phyloP scores from a whole-genome alignment of 148 eudicot species.

The Rhododendron simsii region DNA sequence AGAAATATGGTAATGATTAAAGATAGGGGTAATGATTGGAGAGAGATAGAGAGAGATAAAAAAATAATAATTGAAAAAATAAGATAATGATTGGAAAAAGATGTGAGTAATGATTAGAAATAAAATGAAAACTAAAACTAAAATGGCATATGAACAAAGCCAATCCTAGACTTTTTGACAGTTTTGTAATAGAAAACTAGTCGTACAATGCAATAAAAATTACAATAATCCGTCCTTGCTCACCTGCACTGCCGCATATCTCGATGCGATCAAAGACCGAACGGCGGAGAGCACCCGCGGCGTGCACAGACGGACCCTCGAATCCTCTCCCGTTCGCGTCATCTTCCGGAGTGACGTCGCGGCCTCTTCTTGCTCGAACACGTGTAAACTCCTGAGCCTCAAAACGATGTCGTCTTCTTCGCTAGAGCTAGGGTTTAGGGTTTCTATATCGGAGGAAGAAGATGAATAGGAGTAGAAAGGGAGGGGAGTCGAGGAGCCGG shows the following conservation, averaged over 20 bases:
- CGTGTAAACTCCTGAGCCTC: conserved; percentile 41
- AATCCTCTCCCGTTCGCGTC: conserved; percentile 52
- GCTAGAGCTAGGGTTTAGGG: conserved; percentile 4
- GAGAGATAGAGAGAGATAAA: no score
- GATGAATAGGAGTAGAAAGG: conserved; percentile 55
- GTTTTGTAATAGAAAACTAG: no score
- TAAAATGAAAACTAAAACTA: no score
- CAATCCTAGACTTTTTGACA: no score
- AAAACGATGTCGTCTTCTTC: conserved; percentile 48
- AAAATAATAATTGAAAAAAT: no score
- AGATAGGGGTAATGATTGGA: no score
- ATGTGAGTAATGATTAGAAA: no score
- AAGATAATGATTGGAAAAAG: no score
- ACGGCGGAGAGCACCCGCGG: conserved; percentile 53
- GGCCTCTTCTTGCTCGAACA: conserved; percentile 60
- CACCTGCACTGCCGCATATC: conserved; percentile 46
- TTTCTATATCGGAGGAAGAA: conserved; percentile 48
- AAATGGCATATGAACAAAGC: no score
- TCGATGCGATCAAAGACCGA: conserved; percentile 49
- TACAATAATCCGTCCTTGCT: not conserved
- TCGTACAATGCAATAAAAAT: no score
- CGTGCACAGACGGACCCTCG: conserved; percentile 53
- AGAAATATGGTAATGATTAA: no score
- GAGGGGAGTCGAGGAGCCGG: conserved; percentile 39
- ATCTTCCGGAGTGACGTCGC: conserved; percentile 45